Base-by-base conservation (phyloP, 2,329 filamentous ascomycete species). In the Zymoseptoria passerinii region DNA sequence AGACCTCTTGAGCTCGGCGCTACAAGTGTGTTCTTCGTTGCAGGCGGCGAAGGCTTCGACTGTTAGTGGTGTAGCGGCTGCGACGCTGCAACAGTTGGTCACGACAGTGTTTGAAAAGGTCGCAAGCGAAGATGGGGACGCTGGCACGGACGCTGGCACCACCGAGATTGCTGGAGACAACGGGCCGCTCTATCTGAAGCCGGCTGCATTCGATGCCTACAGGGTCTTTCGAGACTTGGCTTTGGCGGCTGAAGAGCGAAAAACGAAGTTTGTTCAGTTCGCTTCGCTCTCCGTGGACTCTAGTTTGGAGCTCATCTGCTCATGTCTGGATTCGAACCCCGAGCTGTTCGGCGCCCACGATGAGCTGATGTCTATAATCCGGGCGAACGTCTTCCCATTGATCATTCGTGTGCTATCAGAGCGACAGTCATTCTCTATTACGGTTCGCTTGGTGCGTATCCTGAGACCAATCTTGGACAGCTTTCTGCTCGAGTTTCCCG, bases 41-140 rank as follows among this genome's bases (percentile, higher is more conserved):
- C 92, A 97, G 74, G 87, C 85, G 58, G 94, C 89, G 73, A 97
- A 96, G 75, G 95, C 92, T 76, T 85, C 87, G 27, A 91, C 95
- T 54, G 91, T 99, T 66, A 95, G 92, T 70, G 95, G 95, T 67
- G 97, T 95, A 1, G 94, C 94, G 8, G 90, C 92, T 27, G 94
- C 94, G n/a, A 97, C 94, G 1, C 78, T 99, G 56, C 92, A 96
- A 74, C 94, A 97, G 73, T 82, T 99, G 13, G 86, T 97, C 7
- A 90, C 94, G 29, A 88, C 89, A 0, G 88, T 96, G 0, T 97
- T 96, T 73, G 94, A 97, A 71, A 94, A 95, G 72, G 90, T 96
- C 1, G 83, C 86, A 0, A 77, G 78, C 5, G 91, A 96, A 77
- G 91, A 96, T 71, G 86, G 86, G 87, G 74, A 72, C 70, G 71